Evolutionary conservation across 306 rosid species (phyloP), one percentile per base, ranked within the genome.

Genomic region (Cicer pinnatifidum): DNA sequence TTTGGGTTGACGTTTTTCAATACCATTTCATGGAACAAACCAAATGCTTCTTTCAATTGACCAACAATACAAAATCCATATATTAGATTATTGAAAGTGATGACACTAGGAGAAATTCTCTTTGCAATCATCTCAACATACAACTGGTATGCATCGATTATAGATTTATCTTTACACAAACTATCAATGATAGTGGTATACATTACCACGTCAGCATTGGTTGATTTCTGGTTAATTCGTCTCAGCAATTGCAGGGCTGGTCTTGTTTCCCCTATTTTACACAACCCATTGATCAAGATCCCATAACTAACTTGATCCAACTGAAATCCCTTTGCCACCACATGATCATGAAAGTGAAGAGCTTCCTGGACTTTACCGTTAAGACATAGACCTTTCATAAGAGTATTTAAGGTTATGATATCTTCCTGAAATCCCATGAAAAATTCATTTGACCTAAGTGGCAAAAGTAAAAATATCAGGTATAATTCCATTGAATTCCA

Each of bases 171-270:
- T 19, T 65, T 65, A 48, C 70, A 45, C 1, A 67, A 0, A 6
- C 23, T 68, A 68, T 68, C 73, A 48, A 68, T 48, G 9, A 68
- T 48, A 9, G 60, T 33, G 39, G 0, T 78, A 16, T 50, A 78
- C 23, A 63, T 62, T 17, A 70, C 50, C 3, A 51, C 41, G 1
- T 1, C 10, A 28, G 1, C 0, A 2, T 6, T 28, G 3, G 11
- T 17, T 1, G 6, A 33, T 12, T 59, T 59, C 1, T 44, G 5
- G 8, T 67, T 43, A 9, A 76, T 44, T 8, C 7, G 48, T 23
- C 75, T 17, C 6, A 76, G 3, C 28, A 76, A 11, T 6, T 20
- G 9, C 28, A 75, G 1, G 0, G 67, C 58, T 0, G n/a, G 20
- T 6, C 1, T 41, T 23, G 57, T 65, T 8, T 28, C 19, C 8